Base-by-base conservation (phyloP, 73 alveolate species). In the Uronychia setigera region DNA sequence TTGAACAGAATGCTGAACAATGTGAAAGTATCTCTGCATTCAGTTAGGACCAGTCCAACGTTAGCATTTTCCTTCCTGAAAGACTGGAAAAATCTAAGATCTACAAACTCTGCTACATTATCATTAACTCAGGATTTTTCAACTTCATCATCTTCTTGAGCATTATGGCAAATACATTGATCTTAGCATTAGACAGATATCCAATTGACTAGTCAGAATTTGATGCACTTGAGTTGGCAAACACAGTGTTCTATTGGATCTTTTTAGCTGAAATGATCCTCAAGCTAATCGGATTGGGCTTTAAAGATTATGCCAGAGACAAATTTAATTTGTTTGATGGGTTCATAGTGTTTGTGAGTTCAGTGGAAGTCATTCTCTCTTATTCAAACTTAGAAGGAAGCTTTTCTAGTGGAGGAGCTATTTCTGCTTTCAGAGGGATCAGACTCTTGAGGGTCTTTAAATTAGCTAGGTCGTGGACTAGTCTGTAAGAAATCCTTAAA, bases 381-480 rank as follows among this genome's bases (percentile, higher is more conserved):
- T 89, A 87, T 31, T 31, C 80, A 57, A 74, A 33, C 34, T 14
- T 77, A 91, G 75, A 77, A 86, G 29, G 30, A 33, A 28, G 67
- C 79, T n/a, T 79, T 77, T 46, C 75, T 81, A 0, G 84, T 85
- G 77, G 91, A 58, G 92, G 93, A 13, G 95, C 96, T 1, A 87
- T 93, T 59, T 79, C 96, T 11, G 98, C 96, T 1, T 93, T 93
- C 34, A 91, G 98, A 88, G 90, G 95, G 0, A 35, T 95, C 26
- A 79, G 99, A 67, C 83, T 95, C 0, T 84, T 95, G n/a, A 83
- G 99, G 85, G 89, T 93, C 28, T 91, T 95, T 33, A 85, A 90
- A 77, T 77, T 85, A 27, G 95, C 91, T 0, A 59, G 87, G n/a
- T 46, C 84, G 33, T 90, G 95, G 95, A 80, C 84, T 29, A 85